Evolutionary conservation across 192 early-diverging fungal species (phyloP).

Genomic region (Coemansia sp.): DNA sequence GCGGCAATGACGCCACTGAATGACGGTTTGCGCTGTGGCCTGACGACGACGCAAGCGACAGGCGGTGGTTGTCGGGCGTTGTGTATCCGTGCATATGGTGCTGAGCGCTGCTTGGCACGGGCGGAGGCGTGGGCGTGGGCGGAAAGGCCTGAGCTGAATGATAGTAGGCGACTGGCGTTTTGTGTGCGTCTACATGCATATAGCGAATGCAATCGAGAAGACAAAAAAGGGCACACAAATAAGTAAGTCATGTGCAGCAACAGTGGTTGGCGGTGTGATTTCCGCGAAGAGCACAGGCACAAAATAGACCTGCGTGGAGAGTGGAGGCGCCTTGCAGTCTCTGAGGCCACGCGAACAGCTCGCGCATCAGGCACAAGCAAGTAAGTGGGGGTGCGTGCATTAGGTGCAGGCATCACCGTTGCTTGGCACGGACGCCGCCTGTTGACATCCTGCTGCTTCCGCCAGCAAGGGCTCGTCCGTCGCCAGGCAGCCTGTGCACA

Average conservation of each 20-base stretch:
- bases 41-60: not conserved
- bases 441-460: conserved; percentile 1
- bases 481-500: no score
- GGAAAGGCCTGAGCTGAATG: not conserved
- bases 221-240: not conserved
- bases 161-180: not conserved
- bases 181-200: not conserved
- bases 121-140: no score
- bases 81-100: conserved; percentile 1
- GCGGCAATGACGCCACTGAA: conserved; percentile 6
- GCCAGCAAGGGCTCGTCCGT: no score
- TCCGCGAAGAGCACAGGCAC: not conserved
- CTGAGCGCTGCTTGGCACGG: not conserved
- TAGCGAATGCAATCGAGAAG: not conserved
- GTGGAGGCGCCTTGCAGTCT: not conserved
- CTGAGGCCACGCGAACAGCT: conserved; percentile 1
- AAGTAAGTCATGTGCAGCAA: conserved; percentile 9
- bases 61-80: conserved; percentile 1
- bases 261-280: not conserved
- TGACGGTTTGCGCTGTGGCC: conserved; percentile 1
- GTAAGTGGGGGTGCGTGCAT: not conserved
- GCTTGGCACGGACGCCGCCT: conserved; percentile 7
- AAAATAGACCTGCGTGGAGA: conserved; percentile 1
- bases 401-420: conserved; percentile 2
- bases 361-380: conserved; percentile 6